These are phyloP conservation scores for Cercospora brassicicola DNA, from an alignment of 2,329 filamentous ascomycete species.

Conservation along the genomic window DNA sequence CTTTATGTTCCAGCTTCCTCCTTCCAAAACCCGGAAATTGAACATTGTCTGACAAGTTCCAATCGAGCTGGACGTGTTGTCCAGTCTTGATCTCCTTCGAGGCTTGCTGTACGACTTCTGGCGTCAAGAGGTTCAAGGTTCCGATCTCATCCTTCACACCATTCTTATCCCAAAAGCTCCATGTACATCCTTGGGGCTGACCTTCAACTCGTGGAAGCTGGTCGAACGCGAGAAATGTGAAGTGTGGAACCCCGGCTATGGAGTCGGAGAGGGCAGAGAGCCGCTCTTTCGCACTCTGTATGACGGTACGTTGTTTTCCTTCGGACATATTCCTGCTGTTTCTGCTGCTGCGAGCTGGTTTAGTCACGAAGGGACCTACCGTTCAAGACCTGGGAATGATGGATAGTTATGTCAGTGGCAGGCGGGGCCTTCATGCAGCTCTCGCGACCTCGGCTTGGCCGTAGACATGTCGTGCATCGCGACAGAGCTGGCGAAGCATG, in stretches of 20 bases:
- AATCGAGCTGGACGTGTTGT: constrained; percentile 59
- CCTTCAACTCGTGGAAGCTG: constrained; percentile 29
- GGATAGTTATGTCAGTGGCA: not conserved
- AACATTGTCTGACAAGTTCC: constrained; percentile 56
- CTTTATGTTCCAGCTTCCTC: constrained; percentile 41
- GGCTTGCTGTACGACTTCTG: constrained; percentile 52
- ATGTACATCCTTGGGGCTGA: constrained; percentile 28
- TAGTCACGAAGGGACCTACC: not conserved
- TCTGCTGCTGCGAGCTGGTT: not conserved
- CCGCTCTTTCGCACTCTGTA: constrained; percentile 29
- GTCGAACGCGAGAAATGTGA: constrained; percentile 30
- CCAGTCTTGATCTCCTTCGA: constrained; percentile 57
- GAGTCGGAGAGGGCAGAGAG: constrained; percentile 27
- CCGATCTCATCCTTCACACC: constrained; percentile 57
- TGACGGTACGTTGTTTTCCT: constrained; percentile 24
- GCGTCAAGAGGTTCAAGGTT: constrained; percentile 60
- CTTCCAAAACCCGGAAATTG: constrained; percentile 55
- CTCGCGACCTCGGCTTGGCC: constrained; percentile 4
- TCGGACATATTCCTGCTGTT: constrained; percentile 17
- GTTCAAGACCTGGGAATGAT: not conserved
- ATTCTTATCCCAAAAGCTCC: constrained; percentile 24
- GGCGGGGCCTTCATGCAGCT: not conserved
- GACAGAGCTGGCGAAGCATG: not conserved
- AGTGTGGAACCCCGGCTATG: constrained; percentile 20
- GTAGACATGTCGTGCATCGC: not conserved